Conservation (phyloP, 805 yeast genomes). For the Hanseniaspora pseudoguilliermondii region DNA sequence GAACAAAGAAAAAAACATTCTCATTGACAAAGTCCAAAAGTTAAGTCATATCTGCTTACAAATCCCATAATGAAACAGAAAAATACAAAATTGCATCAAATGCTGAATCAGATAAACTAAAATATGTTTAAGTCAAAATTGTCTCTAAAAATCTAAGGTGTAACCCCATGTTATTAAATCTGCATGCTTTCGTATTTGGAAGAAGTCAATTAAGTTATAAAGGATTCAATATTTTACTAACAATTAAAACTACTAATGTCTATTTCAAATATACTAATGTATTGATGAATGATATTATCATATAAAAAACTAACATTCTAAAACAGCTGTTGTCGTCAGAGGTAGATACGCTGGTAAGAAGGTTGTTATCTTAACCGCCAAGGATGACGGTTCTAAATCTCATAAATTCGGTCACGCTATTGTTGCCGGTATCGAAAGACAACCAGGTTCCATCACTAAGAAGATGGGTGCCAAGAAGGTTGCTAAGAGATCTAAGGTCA, state of each 20-base stretch:
- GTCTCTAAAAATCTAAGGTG: too few relatives aligned
- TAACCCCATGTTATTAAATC: too few relatives aligned
- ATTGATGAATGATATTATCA: not conserved
- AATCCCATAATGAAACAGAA: too few relatives aligned
- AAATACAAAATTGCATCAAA: too few relatives aligned
- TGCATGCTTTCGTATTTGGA: not conserved
- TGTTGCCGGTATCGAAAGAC: slow-evolving; percentile 98
- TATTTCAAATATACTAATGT: not conserved
- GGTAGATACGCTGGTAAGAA: slow-evolving; percentile 99
- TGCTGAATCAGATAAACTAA: too few relatives aligned
- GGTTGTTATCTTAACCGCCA: slow-evolving; percentile 97
- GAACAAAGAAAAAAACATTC: too few relatives aligned
- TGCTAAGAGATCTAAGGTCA: slow-evolving; percentile 93
- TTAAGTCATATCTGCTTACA: too few relatives aligned
- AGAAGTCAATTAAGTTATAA: not conserved
- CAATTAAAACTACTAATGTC: slow-evolving; percentile 6
- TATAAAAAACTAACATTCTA: slow-evolving; percentile 16
- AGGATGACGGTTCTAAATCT: slow-evolving; percentile 96
- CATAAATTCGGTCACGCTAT: slow-evolving; percentile 99
- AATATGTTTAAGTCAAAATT: too few relatives aligned
- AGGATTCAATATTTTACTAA: slow-evolving; percentile 9
- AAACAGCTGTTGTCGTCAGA: slow-evolving; percentile 90
- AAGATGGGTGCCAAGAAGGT: slow-evolving; percentile 89
- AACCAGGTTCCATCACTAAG: slow-evolving; percentile 93
- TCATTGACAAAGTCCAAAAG: too few relatives aligned